Evolutionary conservation across 768 basidiomycete species (phyloP), one percentile per base, ranked within the genome.

Genomic region (Suillus americanus): DNA sequence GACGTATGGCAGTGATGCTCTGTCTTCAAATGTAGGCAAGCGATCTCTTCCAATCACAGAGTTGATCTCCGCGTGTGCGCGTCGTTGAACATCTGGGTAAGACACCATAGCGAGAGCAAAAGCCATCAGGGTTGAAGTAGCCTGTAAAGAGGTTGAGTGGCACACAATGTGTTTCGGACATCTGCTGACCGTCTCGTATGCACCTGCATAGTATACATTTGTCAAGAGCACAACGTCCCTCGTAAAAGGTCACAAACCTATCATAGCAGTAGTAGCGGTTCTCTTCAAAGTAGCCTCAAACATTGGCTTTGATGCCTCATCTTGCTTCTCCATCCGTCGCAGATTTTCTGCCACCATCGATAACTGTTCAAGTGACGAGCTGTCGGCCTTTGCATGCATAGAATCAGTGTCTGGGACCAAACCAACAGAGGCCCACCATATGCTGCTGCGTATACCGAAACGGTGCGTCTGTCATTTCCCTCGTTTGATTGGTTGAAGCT

Each of bases 101-200:
- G 14, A 57, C 33, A 62, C 14, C 62, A 65, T 62, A 1, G 64
- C 64, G 38, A 65, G 54, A 16, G 25, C 8, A 46, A 63, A 65
- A 35, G 10, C 5, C 30, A 64, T 63, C 51, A 68, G 40, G 14
- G 63, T 66, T 1, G 73, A 48, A 1, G 56, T n/a, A 3, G 64
- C 62, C 67, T 69, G 33, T 20, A 12, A 60, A 57, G 3, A 64
- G 16, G 40, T 3, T 56, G 37, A 66, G 56, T 8, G 37, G 18
- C 18, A 63, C 12, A 62, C 10, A 6, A 35, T 35, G 23, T 14
- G n/a, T 33, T 2, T 54, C 1, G 4, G 2, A 28, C 23, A 38
- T 40, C 23, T 5, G 66, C 72, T 45, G 8, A 68, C 67, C 0
- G 72, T 67, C 57, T 68, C 74, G 23, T 64, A 66, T 20, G 70